Evolutionary conservation across 257 asterid species (phyloP), one percentile per base, ranked within the genome.

Genomic region (Nicotiana benthamiana): DNA sequence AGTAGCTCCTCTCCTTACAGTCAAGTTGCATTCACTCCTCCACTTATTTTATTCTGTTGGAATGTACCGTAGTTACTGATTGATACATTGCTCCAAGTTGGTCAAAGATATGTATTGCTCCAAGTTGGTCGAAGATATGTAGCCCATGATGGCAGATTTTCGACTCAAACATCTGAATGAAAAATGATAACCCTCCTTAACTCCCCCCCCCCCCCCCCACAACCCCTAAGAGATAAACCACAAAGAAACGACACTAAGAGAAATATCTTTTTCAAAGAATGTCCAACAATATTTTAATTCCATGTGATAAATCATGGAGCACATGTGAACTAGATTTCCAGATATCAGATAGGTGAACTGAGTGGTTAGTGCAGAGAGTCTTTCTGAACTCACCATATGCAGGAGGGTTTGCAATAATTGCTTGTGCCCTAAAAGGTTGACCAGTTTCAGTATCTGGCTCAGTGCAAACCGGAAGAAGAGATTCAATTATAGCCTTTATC

Each of bases 321-420:
- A 24, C 16, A 72, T 7, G 17, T 70, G 57, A 46, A 24, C 24
- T 22, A 72, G 40, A 48, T 22, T n/a, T 72, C 78, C 40, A 72
- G 78, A 72, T 46, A 72, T 15, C 60, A 46, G 51, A 22, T 46
- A 27, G 8, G 22, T 15, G 63, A 52, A 30, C 11, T 27, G 26
- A 66, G 32, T 78, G 76, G 24, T 72, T 59, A 24, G 15, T 48
- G 32, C 40, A 22, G 16, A 48, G 40, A 83, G n/a, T 74, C 61
- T 57, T 78, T 75, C 77, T 51, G 9, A 75, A 90, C 96, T 88
- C 83, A 95, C 99, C 99, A 64, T 96, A 96, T 78, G 99, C 97
- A 85, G 99, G 99, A 86, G 99, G 99, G 85, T 96, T 96, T 78
- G 99, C 98, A 75, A 96, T 92, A 80, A 96, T 96, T 27, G 99